A percentile compares a stretch with the other conserved stretches of the same genome.
These are phyloP conservation scores for Colletotrichum caudatum DNA, from an alignment of 2,329 filamentous ascomycete genomes.

Conservation along the genomic window DNA sequence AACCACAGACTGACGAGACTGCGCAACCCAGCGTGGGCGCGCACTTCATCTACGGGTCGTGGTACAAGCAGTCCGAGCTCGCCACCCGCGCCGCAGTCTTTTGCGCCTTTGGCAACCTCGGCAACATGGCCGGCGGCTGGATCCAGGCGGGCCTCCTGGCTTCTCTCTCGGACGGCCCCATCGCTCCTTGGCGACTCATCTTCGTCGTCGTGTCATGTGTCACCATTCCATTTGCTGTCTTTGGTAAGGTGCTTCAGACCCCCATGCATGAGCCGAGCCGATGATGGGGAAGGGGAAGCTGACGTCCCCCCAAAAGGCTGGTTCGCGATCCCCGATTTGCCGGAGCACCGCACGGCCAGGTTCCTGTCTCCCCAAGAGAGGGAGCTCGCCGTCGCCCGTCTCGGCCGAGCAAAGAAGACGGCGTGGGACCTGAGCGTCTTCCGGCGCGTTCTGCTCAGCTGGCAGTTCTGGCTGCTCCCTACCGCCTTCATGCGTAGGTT, in stretches of 20 bases:
- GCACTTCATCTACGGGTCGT: conserved; percentile 58
- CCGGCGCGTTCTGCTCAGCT: conserved; percentile 49
- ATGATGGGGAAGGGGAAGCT: neutral
- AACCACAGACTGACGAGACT: conserved; percentile 47
- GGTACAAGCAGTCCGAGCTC: conserved; percentile 58
- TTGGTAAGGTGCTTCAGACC: conserved; percentile 46
- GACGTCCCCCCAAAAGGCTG: conserved; percentile 50
- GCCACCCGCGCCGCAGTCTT: conserved; percentile 56
- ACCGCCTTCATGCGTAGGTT: conserved; percentile 58
- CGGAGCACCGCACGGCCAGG: conserved; percentile 55
- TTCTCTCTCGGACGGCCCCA: conserved; percentile 50
- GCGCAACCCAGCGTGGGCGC: conserved; percentile 48
- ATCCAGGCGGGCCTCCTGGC: conserved; percentile 57
- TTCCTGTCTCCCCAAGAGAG: conserved; percentile 52
- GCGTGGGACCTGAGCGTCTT: conserved; percentile 25
- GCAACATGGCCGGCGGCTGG: conserved; percentile 59
- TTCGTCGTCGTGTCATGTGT: conserved; percentile 58
- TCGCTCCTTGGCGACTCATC: conserved; percentile 58
- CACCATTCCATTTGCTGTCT: conserved; percentile 56
- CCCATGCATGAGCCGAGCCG: neutral
- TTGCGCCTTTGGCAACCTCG: conserved; percentile 57
- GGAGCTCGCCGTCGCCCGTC: conserved; percentile 52
- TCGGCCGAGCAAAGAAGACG: conserved; percentile 47
- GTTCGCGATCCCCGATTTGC: conserved; percentile 59
- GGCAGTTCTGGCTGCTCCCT: conserved; percentile 60